Percentiles rank a stretch among this genome's conserved stretches.
These are phyloP conservation scores for Leishmania amazonensis DNA, from an alignment of 208 protist species.

Conservation along the genomic window DNA sequence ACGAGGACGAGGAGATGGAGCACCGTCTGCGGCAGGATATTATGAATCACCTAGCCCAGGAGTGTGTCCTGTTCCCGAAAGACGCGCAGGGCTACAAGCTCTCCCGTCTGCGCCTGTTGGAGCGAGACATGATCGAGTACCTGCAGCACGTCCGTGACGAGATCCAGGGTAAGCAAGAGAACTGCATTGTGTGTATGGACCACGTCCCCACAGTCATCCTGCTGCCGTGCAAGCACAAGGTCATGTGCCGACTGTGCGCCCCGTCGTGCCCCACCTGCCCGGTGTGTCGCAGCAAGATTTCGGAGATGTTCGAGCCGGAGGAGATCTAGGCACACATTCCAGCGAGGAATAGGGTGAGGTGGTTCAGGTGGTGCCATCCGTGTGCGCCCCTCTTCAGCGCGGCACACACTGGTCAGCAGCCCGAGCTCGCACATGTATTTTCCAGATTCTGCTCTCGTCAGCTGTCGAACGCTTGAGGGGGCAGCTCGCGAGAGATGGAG, in stretches of 20 bases:
- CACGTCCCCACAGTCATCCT: constrained; percentile 81
- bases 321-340: constrained; percentile 40
- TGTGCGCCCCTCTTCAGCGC: background rate
- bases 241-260: constrained; percentile 78
- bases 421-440: background rate
- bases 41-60: constrained; percentile 63
- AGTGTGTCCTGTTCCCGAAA: constrained; percentile 62
- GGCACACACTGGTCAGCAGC: background rate
- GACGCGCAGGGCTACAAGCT: constrained; percentile 61
- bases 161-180: constrained; percentile 70
- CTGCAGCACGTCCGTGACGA: constrained; percentile 78
- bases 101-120: constrained; percentile 63
- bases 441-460: background rate
- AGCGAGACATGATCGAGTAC: constrained; percentile 88
- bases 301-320: constrained; percentile 85
- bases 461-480: background rate
- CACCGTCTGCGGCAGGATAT: constrained; percentile 67
- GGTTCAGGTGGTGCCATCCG: background rate
- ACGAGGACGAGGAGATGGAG: constrained; percentile 55
- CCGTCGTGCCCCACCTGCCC: constrained; percentile 57
- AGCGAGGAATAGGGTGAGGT: background rate
- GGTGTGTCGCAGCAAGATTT: constrained; percentile 69
- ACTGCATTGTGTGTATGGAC: constrained; percentile 87
- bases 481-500: background rate
- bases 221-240: constrained; percentile 85